Percentiles rank a stretch among this genome's conserved stretches.
Conservation (phyloP, 768 basidiomycete species). For the Phallus indusiatus region DNA sequence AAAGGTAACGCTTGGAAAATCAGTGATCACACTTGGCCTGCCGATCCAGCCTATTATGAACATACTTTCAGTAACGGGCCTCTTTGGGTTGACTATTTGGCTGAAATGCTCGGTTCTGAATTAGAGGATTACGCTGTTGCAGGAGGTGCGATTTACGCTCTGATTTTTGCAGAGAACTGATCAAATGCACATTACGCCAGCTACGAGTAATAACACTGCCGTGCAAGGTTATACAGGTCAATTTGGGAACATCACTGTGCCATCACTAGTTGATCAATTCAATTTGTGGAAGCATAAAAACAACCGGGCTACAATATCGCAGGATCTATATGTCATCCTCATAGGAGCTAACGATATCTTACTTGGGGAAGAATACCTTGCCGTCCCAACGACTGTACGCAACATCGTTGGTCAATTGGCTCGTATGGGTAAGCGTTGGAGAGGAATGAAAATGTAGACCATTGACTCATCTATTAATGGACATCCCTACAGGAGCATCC, state of each 20-base stretch:
- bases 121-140: slow-evolving; percentile 14
- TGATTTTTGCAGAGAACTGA: background rate
- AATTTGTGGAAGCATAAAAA: background rate
- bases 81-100: slow-evolving; percentile 17
- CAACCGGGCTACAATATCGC: background rate
- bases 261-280: background rate
- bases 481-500: background rate
- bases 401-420: background rate
- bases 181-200: background rate
- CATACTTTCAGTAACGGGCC: slow-evolving; percentile 15
- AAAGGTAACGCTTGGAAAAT: slow-evolving; percentile 1
- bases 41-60: background rate
- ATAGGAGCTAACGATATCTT: slow-evolving; percentile 6
- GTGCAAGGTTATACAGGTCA: background rate
- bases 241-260: background rate
- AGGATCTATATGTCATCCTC: slow-evolving; percentile 3
- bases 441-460: background rate
- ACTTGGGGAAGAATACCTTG: background rate
- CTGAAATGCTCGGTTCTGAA: slow-evolving; percentile 16
- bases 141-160: background rate
- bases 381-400: background rate
- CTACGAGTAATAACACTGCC: slow-evolving; percentile 7
- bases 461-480: background rate
- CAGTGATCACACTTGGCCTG: slow-evolving; percentile 5
- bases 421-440: background rate